Percentiles rank a stretch among this genome's conserved stretches.
Conservation (phyloP, 352 stramenopile genomes). For the Pythium phragmitis region DNA sequence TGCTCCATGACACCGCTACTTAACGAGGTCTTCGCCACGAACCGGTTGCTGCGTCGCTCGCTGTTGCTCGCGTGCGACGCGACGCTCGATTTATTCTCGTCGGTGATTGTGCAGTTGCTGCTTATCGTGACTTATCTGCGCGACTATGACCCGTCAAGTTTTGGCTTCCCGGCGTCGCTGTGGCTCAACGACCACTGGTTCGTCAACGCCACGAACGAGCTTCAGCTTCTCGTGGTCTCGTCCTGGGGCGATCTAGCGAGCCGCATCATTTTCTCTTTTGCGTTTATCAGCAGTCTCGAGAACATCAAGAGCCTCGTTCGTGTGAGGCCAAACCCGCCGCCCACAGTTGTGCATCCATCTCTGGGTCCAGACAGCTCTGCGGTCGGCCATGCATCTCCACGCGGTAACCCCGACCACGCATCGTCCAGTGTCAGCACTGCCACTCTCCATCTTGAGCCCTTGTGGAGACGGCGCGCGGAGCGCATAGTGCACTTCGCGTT, state of each 20-base stretch:
- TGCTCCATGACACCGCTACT: conserved; percentile 8
- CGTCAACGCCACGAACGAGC: conserved; percentile 26
- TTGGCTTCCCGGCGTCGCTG: not conserved
- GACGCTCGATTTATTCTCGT: conserved; percentile 17
- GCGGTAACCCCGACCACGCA: not conserved
- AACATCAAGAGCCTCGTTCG: conserved; percentile 15
- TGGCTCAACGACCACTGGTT: conserved; percentile 27
- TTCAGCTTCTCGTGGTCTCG: conserved; percentile 32
- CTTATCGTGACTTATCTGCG: conserved; percentile 1
- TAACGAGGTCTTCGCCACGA: not conserved
- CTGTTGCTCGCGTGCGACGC: conserved; percentile 6
- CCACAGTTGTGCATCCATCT: not conserved
- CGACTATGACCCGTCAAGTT: conserved; percentile 1
- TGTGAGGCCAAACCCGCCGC: not conserved
- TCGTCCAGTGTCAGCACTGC: not conserved
- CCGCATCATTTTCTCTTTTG: conserved; percentile 24
- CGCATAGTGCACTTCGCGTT: not conserved
- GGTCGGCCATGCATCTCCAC: not conserved
- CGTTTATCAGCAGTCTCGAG: conserved; percentile 7
- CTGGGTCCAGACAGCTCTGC: not conserved
- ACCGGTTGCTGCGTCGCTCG: not conserved
- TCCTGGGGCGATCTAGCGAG: conserved; percentile 32
- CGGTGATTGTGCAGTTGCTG: not conserved
- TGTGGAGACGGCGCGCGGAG: not conserved
- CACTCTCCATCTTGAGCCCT: not conserved